Base-by-base conservation (phyloP, 2,329 filamentous ascomycete genomes). In the Pestalotiopsis sp. region DNA sequence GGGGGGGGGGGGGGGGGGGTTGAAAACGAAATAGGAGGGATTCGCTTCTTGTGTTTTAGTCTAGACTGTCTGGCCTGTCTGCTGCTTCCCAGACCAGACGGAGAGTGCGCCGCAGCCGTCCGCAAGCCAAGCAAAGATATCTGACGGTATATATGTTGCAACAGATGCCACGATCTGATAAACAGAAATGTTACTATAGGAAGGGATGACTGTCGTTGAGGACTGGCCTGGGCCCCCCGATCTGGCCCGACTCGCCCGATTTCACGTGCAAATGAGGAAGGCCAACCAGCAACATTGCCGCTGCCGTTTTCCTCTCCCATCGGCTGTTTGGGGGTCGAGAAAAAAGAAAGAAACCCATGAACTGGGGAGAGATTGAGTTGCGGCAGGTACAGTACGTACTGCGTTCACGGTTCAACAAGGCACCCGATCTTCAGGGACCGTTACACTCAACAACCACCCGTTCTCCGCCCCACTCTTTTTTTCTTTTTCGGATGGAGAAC, bases 151-250 rank as follows among this genome's bases (percentile, higher is more conserved):
- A 62, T 62, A 62, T 20, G 59, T 62, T 39, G 17, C 59, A 62
- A 39, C 31, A 62, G 59, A 59, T 62, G 59, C 17, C 13, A 62
- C 59, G 31, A 39, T 62, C 59, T 62, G 59, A 62, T 62, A 59
- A 20, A 14, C 59, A 17, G 5, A 36, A 31, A 20, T 62, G 59
- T 5, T 3, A 62, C 59, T 62, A 20, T 62, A 62, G 31, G n/a
- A 20, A 38, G 31, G 59, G n/a, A n/a, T 36, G 9, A 11, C 38
- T n/a, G 11, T 14, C 23, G 23, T 14, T 62, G 25, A 36, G 13
- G 27, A 62, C 13, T 38, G 59, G 27, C 59, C 59, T 62, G 36
- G 59, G 31, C 31, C 31, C 31, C 59, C 36, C 31, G n/a, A 52
- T 39, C 31, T 20, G 59, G 27, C 14, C 59, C 17, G 27, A 38